Evolutionary conservation across 441 rosid genomes (phyloP), one percentile per base, ranked within the genome.

Genomic region (Corymbia calophylla): DNA sequence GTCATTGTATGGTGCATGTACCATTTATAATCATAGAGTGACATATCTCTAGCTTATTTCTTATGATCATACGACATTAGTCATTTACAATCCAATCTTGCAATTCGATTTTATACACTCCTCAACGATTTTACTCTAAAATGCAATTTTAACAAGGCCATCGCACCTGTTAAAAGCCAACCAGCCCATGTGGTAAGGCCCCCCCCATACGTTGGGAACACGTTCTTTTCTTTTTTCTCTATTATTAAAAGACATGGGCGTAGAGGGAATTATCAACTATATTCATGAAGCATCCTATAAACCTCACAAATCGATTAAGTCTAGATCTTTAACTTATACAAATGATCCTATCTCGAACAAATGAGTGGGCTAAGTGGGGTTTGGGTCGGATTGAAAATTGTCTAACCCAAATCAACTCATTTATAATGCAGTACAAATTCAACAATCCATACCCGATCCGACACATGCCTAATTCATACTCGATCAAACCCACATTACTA

Each of bases 391-490:
- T 29, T 3, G 2, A 62, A 62, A 62, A 1, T 62, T 2, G 4
- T 62, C 14, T 13, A 3, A 62, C 4, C n/a, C 68, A 29, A 62
- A 62, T 62, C 29, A 16, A 62, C 32, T 13, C 17, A 60, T 60
- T 60, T 60, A 60, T 29, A 60, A 60, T 60, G 31, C 31, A 60
- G 4, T 29, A 1, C 8, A 60, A 60, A 60, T 60, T 60, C 32
- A 60, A 6, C 12, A 16, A 60, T 7, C 14, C 32, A 27, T 27
- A 60, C 31, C 2, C 0, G 0, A 60, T 29, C 31, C 3, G 1
- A 60, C 31, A 21, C 60, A 56, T 56, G 11, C 62, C 29, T 4
- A 56, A 56, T 5, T 23, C 62, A 56, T 56, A 56, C 62, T 12
- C 0, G 8, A 60, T 17, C 66, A 1, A 6, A 60, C 14, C 31